These are phyloP conservation scores for Medicago arabica DNA, from an alignment of 306 rosid species.

Conservation along the genomic window DNA sequence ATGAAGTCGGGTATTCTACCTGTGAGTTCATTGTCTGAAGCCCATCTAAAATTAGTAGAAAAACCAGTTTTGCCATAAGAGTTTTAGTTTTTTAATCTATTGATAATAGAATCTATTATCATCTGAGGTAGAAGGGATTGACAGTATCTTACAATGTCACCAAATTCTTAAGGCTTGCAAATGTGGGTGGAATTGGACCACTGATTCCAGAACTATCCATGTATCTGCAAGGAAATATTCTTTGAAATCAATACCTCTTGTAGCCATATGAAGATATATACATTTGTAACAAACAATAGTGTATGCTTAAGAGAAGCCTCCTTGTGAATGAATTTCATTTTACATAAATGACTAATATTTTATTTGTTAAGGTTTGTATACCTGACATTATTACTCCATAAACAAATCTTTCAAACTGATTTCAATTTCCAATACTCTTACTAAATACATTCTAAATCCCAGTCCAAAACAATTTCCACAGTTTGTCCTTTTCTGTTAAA, in stretches of 20 bases:
- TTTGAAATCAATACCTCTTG: constrained; percentile 28
- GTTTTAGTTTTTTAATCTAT: neutral
- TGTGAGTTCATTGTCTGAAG: constrained; percentile 64
- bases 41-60: constrained; percentile 63
- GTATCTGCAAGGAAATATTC: constrained; percentile 58
- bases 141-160: constrained; percentile 56
- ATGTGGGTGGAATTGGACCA: constrained; percentile 78
- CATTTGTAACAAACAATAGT: neutral
- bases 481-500: neutral
- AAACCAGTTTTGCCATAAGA: neutral
- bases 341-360: neutral
- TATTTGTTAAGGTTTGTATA: neutral
- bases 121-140: constrained; percentile 6
- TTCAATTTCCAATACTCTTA: neutral
- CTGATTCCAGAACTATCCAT: constrained; percentile 75
- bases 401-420: neutral
- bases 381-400: neutral
- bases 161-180: constrained; percentile 63
- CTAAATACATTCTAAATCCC: neutral
- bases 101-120: neutral
- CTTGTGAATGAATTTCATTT: too few relatives aligned
- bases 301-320: too few relatives aligned
- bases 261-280: neutral
- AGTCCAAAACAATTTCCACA: neutral
- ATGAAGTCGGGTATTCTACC: constrained; percentile 80